Percentiles rank a stretch among this genome's conserved stretches.
These are phyloP conservation scores for Aspergillus piperis DNA, from an alignment of 2,329 filamentous ascomycete genomes.

Conservation along the genomic window DNA sequence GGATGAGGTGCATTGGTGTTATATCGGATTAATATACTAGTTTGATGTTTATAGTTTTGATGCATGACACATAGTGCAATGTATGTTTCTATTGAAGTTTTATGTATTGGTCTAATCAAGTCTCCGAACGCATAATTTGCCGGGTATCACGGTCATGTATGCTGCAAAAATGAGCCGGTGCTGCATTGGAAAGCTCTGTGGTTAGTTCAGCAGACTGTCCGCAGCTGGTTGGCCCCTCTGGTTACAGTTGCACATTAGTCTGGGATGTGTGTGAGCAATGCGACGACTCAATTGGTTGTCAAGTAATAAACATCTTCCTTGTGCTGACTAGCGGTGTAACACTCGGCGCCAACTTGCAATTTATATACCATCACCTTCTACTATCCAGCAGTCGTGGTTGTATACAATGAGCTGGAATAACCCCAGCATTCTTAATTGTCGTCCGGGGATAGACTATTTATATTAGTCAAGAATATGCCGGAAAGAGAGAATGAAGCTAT, in stretches of 20 bases:
- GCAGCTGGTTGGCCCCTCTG: not conserved
- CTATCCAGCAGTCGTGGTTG: too few relatives aligned
- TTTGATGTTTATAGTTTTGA: too few relatives aligned
- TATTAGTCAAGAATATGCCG: not conserved
- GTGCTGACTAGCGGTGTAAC: not conserved
- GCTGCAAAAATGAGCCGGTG: not conserved
- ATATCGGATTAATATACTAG: not conserved
- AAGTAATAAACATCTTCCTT: not conserved
- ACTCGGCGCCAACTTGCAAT: not conserved
- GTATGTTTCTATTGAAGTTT: too few relatives aligned
- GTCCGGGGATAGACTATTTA: not conserved
- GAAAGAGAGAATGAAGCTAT: not conserved
- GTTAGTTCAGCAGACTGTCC: not conserved
- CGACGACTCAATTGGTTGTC: not conserved
- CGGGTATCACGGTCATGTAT: too few relatives aligned
- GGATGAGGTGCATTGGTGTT: conserved; percentile 9
- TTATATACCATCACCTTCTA: not conserved
- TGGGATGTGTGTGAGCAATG: not conserved
- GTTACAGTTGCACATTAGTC: not conserved
- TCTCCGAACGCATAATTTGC: too few relatives aligned
- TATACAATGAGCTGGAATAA: too few relatives aligned
- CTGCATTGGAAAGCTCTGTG: not conserved
- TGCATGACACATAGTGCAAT: too few relatives aligned
- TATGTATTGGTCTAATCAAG: too few relatives aligned
- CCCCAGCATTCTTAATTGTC: not conserved